Evolutionary conservation across 139 green algal species (phyloP).

Genomic region (Pseudopediastrum boryanum): DNA sequence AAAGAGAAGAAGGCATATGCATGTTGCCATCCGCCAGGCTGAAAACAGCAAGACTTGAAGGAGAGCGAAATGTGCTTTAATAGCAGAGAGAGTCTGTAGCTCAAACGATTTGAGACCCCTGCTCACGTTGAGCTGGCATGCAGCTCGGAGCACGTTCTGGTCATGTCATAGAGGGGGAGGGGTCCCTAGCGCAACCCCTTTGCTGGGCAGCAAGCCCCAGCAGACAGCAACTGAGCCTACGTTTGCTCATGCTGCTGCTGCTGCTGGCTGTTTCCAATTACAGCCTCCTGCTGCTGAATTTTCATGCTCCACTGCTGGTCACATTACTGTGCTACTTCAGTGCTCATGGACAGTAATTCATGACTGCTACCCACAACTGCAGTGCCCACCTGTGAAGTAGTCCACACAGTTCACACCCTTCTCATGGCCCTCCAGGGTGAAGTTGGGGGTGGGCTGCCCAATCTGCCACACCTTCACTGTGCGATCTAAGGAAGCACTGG

Average conservation of each 20-base stretch:
- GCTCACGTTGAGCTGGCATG: too few species aligned
- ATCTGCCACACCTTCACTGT: conserved; percentile 98
- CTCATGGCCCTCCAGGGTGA: conserved; percentile 98
- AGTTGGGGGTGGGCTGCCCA: conserved; percentile 92
- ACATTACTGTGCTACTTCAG: not conserved
- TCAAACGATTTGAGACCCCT: too few species aligned
- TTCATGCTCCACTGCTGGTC: not conserved
- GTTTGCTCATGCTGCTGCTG: not conserved
- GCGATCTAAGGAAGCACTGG: conserved; percentile 93
- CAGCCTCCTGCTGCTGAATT: not conserved
- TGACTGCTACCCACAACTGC: not conserved
- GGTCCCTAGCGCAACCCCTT: too few species aligned
- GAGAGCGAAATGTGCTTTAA: too few species aligned
- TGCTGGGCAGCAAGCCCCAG: not conserved
- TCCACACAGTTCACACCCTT: conserved; percentile 99
- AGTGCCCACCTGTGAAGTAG: conserved; percentile 88
- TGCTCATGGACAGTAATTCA: not conserved
- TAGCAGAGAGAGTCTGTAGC: too few species aligned
- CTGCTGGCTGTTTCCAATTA: not conserved
- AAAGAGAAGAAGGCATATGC: too few species aligned
- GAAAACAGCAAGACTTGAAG: too few species aligned
- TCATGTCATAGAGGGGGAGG: too few species aligned
- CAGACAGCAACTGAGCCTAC: not conserved
- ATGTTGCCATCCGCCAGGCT: too few species aligned
- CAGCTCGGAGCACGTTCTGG: too few species aligned